These are phyloP conservation scores for Pseudogymnoascus sp. DNA, from an alignment of 2,329 filamentous ascomycete species.

Conservation along the genomic window DNA sequence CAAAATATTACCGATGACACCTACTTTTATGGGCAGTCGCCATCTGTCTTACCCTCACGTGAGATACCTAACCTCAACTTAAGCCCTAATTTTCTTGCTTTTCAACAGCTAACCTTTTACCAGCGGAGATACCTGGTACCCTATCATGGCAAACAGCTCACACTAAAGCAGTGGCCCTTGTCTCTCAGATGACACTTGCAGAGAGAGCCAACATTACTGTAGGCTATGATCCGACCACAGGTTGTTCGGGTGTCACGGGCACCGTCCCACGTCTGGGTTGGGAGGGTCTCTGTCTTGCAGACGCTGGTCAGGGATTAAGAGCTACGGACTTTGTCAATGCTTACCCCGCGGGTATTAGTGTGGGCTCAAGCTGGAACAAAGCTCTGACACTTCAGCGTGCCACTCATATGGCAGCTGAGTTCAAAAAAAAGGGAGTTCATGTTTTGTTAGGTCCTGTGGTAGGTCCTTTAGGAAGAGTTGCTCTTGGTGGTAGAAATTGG, in stretches of 20 bases:
- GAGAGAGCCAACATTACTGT: conserved; percentile 93
- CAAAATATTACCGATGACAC: conserved; percentile 27
- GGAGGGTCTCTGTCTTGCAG: conserved; percentile 73
- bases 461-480: conserved; percentile 74
- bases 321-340: conserved; percentile 78
- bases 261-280: conserved; percentile 64
- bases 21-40: conserved; percentile 33
- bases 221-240: conserved; percentile 72
- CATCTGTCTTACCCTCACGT: conserved; percentile 32
- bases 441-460: conserved; percentile 75
- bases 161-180: conserved; percentile 39
- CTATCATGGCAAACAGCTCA: conserved; percentile 1
- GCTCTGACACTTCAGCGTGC: conserved; percentile 76
- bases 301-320: conserved; percentile 76
- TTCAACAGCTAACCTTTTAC: background rate
- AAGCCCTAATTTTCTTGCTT: background rate
- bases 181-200: conserved; percentile 73
- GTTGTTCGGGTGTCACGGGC: conserved; percentile 38
- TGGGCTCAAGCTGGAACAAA: conserved; percentile 84
- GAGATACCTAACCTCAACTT: conserved; percentile 10
- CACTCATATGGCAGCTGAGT: conserved; percentile 66
- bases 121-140: background rate
- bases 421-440: conserved; percentile 63
- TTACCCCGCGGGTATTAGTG: conserved; percentile 81
- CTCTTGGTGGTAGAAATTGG: conserved; percentile 84